Evolutionary conservation across 108 stramenopile genomes (phyloP).

Genomic region (Fragilaria crotonensis): DNA sequence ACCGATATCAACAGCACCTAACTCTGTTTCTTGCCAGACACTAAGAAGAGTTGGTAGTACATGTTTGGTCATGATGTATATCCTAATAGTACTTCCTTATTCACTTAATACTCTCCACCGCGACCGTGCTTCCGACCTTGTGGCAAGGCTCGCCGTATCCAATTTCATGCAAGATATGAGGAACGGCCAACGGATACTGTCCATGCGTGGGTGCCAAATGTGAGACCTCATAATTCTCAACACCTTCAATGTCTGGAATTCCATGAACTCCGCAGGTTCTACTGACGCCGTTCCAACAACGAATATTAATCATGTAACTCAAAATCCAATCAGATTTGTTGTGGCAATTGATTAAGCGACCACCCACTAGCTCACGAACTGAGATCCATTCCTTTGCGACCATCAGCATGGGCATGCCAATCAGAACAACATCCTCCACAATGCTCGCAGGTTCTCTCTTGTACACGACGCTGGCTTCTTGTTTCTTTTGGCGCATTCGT

Average conservation of each 20-base stretch:
- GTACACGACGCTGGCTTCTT: slow-evolving; percentile 11
- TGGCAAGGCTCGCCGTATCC: neutral
- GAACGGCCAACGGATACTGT: neutral
- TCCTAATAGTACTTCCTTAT: too few relatives aligned
- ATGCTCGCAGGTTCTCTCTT: slow-evolving; percentile 62
- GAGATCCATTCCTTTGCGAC: slow-evolving; percentile 36
- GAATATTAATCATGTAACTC: slow-evolving; percentile 39
- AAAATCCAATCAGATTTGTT: slow-evolving; percentile 72
- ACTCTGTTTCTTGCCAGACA: too few relatives aligned
- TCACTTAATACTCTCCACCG: too few relatives aligned
- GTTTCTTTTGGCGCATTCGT: neutral
- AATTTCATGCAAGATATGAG: neutral
- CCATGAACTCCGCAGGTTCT: slow-evolving; percentile 1
- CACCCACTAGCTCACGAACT: slow-evolving; percentile 66
- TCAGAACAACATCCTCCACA: slow-evolving; percentile 76
- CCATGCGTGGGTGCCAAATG: neutral
- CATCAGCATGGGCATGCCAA: slow-evolving; percentile 46
- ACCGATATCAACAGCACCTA: too few relatives aligned
- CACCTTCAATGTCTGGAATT: neutral
- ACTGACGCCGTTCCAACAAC: neutral
- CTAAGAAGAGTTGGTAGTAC: too few relatives aligned
- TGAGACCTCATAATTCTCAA: slow-evolving; percentile 1
- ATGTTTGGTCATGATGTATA: too few relatives aligned
- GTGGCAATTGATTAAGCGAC: slow-evolving; percentile 84
- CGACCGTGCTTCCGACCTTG: too few relatives aligned